Percentiles rank a stretch among this genome's conserved stretches.
phyloP scores from a whole-genome alignment of 192 early-diverging fungal species.

The Coemansia sp. region DNA sequence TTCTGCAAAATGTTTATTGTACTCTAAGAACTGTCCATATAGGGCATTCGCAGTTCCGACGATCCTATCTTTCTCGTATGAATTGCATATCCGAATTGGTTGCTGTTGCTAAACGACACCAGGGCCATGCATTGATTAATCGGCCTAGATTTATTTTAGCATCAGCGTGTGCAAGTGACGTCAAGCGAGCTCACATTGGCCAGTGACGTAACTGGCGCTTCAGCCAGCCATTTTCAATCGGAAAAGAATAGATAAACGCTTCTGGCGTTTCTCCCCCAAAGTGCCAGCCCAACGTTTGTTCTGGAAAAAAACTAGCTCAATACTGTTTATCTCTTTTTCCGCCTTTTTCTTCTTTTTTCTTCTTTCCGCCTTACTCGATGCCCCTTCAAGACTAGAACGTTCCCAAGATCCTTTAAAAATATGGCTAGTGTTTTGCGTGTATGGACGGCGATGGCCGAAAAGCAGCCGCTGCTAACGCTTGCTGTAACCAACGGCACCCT shows the following conservation, averaged over 20 bases:
- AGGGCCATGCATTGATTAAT: neutral
- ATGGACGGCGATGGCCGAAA: constrained; percentile 44
- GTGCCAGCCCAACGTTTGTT: neutral
- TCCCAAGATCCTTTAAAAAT: neutral
- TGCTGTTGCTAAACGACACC: too few species aligned
- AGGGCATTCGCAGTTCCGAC: neutral
- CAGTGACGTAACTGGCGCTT: neutral
- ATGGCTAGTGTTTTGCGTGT: constrained; percentile 31
- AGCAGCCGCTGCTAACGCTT: constrained; percentile 63
- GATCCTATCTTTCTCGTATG: neutral
- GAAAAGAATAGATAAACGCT: neutral
- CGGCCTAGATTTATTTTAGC: neutral
- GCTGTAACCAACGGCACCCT: constrained; percentile 66
- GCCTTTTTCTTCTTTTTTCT: neutral
- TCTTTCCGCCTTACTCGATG: too few species aligned
- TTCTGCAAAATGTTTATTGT: neutral
- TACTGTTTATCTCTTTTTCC: neutral
- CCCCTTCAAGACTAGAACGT: too few species aligned
- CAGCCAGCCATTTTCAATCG: neutral
- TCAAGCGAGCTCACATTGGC: neutral
- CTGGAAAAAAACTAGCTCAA: neutral
- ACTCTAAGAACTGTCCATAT: neutral
- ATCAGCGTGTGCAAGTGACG: neutral
- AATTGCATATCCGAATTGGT: neutral
- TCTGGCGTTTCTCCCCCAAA: neutral